Base-by-base conservation (phyloP, 1,284 basidiomycete genomes). In the Microstroma glucosiphilum region DNA sequence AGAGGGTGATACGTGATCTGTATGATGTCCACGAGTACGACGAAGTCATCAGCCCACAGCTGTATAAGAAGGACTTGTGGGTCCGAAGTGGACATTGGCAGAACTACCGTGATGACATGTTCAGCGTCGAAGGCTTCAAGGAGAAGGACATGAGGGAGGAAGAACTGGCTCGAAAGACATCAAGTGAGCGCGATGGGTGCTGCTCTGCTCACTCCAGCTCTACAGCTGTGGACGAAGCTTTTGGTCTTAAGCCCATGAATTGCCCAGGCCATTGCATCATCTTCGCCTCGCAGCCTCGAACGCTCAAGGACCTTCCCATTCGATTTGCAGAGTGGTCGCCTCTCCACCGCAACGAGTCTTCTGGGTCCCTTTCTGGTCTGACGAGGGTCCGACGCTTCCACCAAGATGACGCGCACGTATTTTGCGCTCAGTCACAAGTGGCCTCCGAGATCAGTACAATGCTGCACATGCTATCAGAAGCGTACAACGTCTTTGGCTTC, bases 61-160 rank as follows among this genome's bases (percentile, higher is more conserved):
- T 79, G 8, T 77, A 69, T 68, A 71, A 70, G 30, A 69, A 68
- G 7, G 64, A 69, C 11, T 62, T 79, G 0, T 79, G 77, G 77
- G 71, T 77, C 53, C 64, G 62, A 8, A 70, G 68, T 41, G 77
- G 77, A 1, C 77, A 79, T 56, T 79, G 77, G 77, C 76, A 79
- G 58, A 78, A 79, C 46, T 79, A 79, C 59, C 65, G 76, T n/a
- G 72, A 75, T 19, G 77, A 79, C 54, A 79, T 79, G 77, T 79
- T 79, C 57, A 66, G 69, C 41, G 70, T 70, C 11, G 65, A 76
- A 59, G 77, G 77, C 1, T 78, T 76, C 57, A 66, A 60, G 6
- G 68, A 69, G 19, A 41, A 40, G n/a, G 58, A 73, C 53, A 66
- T 66, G 48, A 60, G 64, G 17, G 43, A 58, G n/a, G n/a, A 56